Conservation (phyloP, 208 protist genomes). For the Wallacemonas collosoma region DNA sequence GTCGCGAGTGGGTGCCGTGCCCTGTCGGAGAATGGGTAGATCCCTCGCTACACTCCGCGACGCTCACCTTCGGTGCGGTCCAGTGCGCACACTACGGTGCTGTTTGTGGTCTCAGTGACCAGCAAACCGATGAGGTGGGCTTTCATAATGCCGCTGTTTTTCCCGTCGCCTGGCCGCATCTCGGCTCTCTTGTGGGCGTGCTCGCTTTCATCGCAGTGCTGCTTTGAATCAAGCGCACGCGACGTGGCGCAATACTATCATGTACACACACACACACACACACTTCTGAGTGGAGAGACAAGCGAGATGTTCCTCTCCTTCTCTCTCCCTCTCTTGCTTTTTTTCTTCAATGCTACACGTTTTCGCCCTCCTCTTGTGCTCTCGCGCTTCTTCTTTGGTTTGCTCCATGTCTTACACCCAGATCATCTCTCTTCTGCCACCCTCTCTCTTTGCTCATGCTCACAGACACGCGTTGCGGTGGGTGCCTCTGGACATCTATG, state of each 20-base stretch:
- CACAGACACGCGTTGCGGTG: no score
- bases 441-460: no score
- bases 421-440: no score
- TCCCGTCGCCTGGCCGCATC: not conserved
- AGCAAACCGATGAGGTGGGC: not conserved
- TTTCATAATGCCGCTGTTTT: not conserved
- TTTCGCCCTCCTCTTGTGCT: not conserved
- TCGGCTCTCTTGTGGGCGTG: not conserved
- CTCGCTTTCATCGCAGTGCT: not conserved
- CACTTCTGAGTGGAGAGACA: not conserved
- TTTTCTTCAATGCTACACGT: not conserved
- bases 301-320: not conserved
- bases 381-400: no score
- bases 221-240: not conserved
- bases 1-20: constrained; percentile 10
- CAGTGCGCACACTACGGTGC: constrained; percentile 5
- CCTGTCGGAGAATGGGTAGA: constrained; percentile 6
- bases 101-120: constrained; percentile 1
- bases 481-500: no score
- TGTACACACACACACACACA: constrained; percentile 2
- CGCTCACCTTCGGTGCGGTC: constrained; percentile 14
- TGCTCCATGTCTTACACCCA: no score
- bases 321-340: not conserved
- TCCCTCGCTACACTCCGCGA: constrained; percentile 4
- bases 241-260: not conserved